Conservation (phyloP, 345 rosid species). For the Camelina neglecta region DNA sequence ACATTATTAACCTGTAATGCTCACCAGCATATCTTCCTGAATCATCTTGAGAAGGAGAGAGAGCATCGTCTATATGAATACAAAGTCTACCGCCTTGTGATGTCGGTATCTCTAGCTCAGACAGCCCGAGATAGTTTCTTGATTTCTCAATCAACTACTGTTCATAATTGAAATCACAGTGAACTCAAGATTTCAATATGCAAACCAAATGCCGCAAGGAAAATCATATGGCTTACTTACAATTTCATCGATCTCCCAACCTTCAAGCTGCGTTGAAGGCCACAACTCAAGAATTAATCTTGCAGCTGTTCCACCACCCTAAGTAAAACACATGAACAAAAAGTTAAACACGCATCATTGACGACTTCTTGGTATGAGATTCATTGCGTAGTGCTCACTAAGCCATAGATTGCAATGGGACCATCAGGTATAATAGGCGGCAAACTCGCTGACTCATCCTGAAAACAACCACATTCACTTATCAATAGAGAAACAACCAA, state of each 20-base stretch:
- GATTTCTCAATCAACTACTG: constrained; percentile 71
- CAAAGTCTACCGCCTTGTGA: constrained; percentile 59
- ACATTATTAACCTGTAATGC: background rate
- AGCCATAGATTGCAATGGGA: constrained; percentile 78
- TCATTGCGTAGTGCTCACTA: constrained; percentile 49
- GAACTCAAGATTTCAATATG: constrained; percentile 5
- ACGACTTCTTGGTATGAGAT: background rate
- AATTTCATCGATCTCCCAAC: constrained; percentile 79
- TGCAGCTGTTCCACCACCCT: constrained; percentile 95
- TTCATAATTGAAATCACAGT: constrained; percentile 31
- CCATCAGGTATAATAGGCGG: constrained; percentile 76
- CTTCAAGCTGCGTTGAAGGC: constrained; percentile 78
- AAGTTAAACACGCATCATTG: background rate
- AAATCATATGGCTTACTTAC: constrained; percentile 46
- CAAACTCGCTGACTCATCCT: constrained; percentile 83
- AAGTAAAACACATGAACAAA: constrained; percentile 25
- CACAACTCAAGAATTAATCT: constrained; percentile 76
- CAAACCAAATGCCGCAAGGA: background rate
- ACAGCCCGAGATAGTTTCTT: constrained; percentile 68
- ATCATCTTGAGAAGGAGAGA: constrained; percentile 48
- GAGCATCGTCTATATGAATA: constrained; percentile 68
- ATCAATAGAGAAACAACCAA: background rate
- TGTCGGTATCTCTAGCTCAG: constrained; percentile 66
- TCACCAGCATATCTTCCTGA: constrained; percentile 68
- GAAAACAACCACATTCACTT: constrained; percentile 19